Evolutionary conservation across 257 asterid species (phyloP).

Genomic region (Plantago elongata): DNA sequence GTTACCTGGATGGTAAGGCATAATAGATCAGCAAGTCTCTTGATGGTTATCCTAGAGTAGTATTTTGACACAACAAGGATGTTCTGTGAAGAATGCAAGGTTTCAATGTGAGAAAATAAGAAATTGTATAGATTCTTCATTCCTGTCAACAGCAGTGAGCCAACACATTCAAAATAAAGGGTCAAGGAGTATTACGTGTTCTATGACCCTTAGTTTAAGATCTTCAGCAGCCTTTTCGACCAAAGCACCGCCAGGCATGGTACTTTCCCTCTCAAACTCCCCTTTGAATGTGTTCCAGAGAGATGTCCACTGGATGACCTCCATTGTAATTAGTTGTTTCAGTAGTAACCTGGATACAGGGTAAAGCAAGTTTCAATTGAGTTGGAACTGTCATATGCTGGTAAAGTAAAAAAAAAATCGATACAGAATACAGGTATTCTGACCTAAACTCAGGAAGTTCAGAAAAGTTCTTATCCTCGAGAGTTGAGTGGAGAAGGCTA

Average conservation of each 20-base stretch:
- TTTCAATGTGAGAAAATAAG: neutral
- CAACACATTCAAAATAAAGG: neutral
- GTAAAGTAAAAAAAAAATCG: slow-evolving; percentile 5
- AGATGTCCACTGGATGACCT: slow-evolving; percentile 83
- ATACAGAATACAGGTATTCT: neutral
- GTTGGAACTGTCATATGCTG: slow-evolving; percentile 6
- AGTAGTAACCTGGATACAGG: slow-evolving; percentile 47
- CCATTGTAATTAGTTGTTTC: slow-evolving; percentile 91
- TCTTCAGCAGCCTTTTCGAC: slow-evolving; percentile 93
- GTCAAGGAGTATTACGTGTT: slow-evolving; percentile 56
- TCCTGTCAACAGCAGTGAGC: neutral
- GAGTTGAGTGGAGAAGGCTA: slow-evolving; percentile 87
- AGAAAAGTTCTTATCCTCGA: slow-evolving; percentile 90
- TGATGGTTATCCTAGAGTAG: slow-evolving; percentile 80
- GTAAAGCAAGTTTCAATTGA: slow-evolving; percentile 11
- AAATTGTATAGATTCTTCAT: neutral
- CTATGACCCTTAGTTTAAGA: slow-evolving; percentile 81
- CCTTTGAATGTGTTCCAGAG: slow-evolving; percentile 83
- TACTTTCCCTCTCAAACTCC: slow-evolving; percentile 85
- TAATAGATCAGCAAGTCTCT: slow-evolving; percentile 83
- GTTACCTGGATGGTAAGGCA: slow-evolving; percentile 77
- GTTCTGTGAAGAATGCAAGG: slow-evolving; percentile 56
- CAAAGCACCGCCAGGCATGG: slow-evolving; percentile 79
- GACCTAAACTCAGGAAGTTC: slow-evolving; percentile 91
- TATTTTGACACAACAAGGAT: slow-evolving; percentile 90